Conservation (phyloP, 345 rosid species). For the Microthlaspi erraticum region DNA sequence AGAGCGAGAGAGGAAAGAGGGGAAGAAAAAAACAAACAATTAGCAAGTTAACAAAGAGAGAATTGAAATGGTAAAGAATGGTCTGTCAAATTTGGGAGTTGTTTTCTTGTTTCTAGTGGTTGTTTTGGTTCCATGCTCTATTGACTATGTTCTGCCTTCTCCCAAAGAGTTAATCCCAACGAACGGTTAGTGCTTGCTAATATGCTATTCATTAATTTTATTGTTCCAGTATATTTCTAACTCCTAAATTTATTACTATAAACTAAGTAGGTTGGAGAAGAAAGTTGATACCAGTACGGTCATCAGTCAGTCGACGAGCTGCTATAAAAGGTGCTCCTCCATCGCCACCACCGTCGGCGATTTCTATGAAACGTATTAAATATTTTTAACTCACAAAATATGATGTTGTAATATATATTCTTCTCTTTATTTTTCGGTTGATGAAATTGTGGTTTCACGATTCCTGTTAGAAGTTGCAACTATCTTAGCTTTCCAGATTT, state of each 20-base stretch:
- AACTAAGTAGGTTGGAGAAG: neutral
- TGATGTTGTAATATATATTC: neutral
- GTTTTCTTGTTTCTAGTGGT: neutral
- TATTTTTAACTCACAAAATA: neutral
- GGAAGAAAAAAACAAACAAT: neutral
- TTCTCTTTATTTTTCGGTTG: no score
- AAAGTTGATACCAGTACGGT: constrained; percentile 4
- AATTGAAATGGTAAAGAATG: neutral
- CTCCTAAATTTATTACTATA: neutral
- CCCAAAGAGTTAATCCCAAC: neutral
- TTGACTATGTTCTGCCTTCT: neutral
- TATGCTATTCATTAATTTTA: no score
- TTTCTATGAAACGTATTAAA: neutral
- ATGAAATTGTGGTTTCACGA: no score
- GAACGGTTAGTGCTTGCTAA: neutral
- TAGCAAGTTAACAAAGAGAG: neutral
- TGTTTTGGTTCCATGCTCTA: constrained; percentile 8
- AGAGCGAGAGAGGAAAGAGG: neutral
- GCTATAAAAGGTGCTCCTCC: neutral
- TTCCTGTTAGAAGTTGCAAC: no score
- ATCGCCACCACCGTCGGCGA: neutral
- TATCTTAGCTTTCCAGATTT: no score
- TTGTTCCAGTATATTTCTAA: no score
- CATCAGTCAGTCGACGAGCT: constrained; percentile 26
- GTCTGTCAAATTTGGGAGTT: neutral